Conservation (phyloP, 352 stramenopile species). For the Pelagophyceae sp. region DNA sequence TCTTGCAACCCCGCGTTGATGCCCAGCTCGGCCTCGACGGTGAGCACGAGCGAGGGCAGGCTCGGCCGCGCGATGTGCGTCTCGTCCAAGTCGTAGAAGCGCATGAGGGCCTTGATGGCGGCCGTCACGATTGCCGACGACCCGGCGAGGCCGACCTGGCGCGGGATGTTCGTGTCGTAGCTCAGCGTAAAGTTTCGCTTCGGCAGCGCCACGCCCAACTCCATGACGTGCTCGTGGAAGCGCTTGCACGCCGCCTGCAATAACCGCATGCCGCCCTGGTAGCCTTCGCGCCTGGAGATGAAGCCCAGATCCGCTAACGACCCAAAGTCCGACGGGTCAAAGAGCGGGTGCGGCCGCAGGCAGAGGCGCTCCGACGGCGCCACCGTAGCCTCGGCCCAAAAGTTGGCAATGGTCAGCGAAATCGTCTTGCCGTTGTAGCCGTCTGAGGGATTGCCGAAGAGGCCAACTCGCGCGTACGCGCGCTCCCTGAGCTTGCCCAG, state of each 20-base stretch:
- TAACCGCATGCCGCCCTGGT: slow-evolving; percentile 37
- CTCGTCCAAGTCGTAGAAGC: slow-evolving; percentile 33
- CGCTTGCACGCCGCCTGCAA: slow-evolving; percentile 38
- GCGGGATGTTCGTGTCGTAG: slow-evolving; percentile 44
- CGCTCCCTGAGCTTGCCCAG: slow-evolving; percentile 10
- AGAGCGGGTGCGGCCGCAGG: slow-evolving; percentile 38
- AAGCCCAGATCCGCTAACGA: slow-evolving; percentile 28
- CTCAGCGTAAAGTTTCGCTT: slow-evolving; percentile 26
- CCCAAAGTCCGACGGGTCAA: slow-evolving; percentile 37
- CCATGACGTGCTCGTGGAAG: slow-evolving; percentile 34
- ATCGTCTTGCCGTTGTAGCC: slow-evolving; percentile 44
- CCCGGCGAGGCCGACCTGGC: slow-evolving; percentile 39
- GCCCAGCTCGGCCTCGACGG: slow-evolving; percentile 45
- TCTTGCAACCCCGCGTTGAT: slow-evolving; percentile 48
- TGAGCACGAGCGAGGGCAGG: slow-evolving; percentile 34
- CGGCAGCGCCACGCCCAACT: slow-evolving; percentile 32
- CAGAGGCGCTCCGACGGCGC: slow-evolving; percentile 4
- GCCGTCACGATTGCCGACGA: slow-evolving; percentile 45
- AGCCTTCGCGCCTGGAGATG: slow-evolving; percentile 19
- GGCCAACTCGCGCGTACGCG: slow-evolving; percentile 35
- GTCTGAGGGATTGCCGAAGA: slow-evolving; percentile 48
- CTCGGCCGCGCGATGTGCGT: not conserved
- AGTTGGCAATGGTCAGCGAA: slow-evolving; percentile 41
- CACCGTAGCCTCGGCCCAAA: slow-evolving; percentile 31
- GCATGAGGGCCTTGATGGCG: slow-evolving; percentile 33